These are phyloP conservation scores for Diplodia sapinea DNA, from an alignment of 2,329 filamentous ascomycete species.

Conservation along the genomic window DNA sequence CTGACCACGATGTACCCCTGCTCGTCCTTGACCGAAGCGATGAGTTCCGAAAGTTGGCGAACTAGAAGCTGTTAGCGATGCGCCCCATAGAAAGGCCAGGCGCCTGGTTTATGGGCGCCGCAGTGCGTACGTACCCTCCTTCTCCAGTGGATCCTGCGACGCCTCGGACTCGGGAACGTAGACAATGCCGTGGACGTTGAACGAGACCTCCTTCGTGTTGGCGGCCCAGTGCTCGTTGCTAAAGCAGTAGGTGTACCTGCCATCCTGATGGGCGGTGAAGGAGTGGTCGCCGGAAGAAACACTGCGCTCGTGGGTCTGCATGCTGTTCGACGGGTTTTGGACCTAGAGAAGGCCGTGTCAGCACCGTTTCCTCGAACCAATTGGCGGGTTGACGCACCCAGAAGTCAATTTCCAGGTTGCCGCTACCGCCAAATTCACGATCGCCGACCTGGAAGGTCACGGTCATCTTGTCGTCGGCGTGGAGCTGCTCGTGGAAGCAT, in stretches of 20 bases:
- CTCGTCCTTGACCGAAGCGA: constrained; percentile 95
- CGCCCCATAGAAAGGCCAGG: background rate
- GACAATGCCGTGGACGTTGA: constrained; percentile 98
- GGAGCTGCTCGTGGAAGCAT: constrained; percentile 94
- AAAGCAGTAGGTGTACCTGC: constrained; percentile 96
- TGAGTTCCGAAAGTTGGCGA: constrained; percentile 79
- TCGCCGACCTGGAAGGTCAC: constrained; percentile 98
- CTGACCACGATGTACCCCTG: constrained; percentile 95
- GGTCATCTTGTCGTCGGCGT: constrained; percentile 96
- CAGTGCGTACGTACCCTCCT: constrained; percentile 69
- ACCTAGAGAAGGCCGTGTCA: constrained; percentile 59
- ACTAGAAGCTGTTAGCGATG: constrained; percentile 60
- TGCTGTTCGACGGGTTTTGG: constrained; percentile 74
- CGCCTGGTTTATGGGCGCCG: constrained; percentile 21
- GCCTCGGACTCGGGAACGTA: constrained; percentile 91
- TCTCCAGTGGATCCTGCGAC: constrained; percentile 84
- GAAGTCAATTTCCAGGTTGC: constrained; percentile 96
- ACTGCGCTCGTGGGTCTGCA: constrained; percentile 79
- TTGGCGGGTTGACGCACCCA: constrained; percentile 69
- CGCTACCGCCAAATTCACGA: constrained; percentile 90
- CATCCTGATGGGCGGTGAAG: constrained; percentile 83
- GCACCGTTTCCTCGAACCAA: constrained; percentile 24
- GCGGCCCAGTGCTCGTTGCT: constrained; percentile 98
- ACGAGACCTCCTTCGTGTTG: constrained; percentile 95
- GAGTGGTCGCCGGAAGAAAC: constrained; percentile 92